Evolutionary conservation across 805 yeast genomes (phyloP).

Genomic region (Wickerhamomyces sydowiorum): DNA sequence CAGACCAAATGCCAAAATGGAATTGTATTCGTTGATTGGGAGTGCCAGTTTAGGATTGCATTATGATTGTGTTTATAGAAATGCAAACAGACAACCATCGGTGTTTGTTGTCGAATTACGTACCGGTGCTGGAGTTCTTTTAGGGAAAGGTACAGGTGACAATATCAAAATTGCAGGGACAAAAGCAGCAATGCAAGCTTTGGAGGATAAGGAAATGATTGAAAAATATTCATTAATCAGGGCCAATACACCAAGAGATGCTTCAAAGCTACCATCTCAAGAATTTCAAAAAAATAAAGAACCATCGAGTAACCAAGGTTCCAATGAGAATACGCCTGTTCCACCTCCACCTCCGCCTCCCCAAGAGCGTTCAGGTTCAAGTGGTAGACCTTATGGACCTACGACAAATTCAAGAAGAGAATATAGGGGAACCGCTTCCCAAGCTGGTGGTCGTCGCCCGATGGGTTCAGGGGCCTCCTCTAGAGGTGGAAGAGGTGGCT

Average conservation of each 20-base stretch:
- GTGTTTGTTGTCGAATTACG: slow-evolving; percentile 56
- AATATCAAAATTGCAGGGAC: slow-evolving; percentile 73
- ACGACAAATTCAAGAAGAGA: too few relatives aligned
- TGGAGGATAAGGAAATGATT: slow-evolving; percentile 49
- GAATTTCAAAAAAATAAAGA: not conserved
- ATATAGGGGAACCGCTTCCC: too few relatives aligned
- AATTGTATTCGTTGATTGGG: slow-evolving; percentile 75
- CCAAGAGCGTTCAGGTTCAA: too few relatives aligned
- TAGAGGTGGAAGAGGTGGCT: not conserved
- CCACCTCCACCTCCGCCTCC: too few relatives aligned
- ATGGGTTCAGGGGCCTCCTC: too few relatives aligned
- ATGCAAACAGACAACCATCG: slow-evolving; percentile 30
- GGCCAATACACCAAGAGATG: slow-evolving; percentile 42
- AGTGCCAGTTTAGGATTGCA: slow-evolving; percentile 58
- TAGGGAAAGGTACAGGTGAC: slow-evolving; percentile 71
- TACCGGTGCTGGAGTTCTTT: slow-evolving; percentile 51
- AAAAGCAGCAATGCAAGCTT: slow-evolving; percentile 79
- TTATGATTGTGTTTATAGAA: slow-evolving; percentile 39
- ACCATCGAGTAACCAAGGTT: not conserved
- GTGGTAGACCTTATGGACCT: too few relatives aligned
- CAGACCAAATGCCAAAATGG: slow-evolving; percentile 67
- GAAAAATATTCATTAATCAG: slow-evolving; percentile 60
- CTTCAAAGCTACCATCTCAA: slow-evolving; percentile 4
- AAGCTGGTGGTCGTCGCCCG: too few relatives aligned
- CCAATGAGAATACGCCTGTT: not conserved